Evolutionary conservation across 2,329 filamentous ascomycete species (phyloP), one percentile per base, ranked within the genome.

Genomic region (Iodosphaeria phyllophila): DNA sequence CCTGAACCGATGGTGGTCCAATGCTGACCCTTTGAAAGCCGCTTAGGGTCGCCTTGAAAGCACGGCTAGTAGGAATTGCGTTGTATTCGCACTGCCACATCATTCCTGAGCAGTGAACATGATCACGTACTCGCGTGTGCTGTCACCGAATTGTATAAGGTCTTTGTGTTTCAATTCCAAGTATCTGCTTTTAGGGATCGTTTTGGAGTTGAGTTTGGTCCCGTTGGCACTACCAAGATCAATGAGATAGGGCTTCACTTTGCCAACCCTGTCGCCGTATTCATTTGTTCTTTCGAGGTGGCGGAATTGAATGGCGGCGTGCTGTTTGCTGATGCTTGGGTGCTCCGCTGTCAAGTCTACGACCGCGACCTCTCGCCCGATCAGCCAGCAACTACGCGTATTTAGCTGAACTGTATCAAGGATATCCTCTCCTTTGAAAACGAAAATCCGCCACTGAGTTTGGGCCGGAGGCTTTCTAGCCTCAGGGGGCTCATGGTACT

Each of bases 401-500:
- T 65, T 62, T 24, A 98, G 58, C 30, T 82, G 70, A 13, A 93
- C 60, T 2, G 80, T 91, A 42, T 92, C 82, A 17, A 92, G 48
- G 3, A 91, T 61, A 28, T 83, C 77, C 15, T 63, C 49, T 8
- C 71, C 78, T 43, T 92, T 92, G 64, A 98, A 98, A 13, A 93
- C 66, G 45, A 91, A 95, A 23, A 98, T 57, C 31, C 79, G 78
- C 86, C 86, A 98, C 29, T 68, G 56, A 36, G 89, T 72, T 27
- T 70, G 74, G 1, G 74, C 43, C 0, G 84, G 63, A 0, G 89
- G 80, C 38, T 92, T 92, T 30, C 89, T 76, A 24, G 86, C 80
- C 54, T 98, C 89, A 8, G 80, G 56, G 2, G 89, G 89, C 50
- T 98, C 89, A 52, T 93, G 79, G 49, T 98, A 98, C 56, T 95